Evolutionary conservation across 1,139 yeast genomes (phyloP), one percentile per base, ranked within the genome.

Genomic region (Blastobotrys serpentis): DNA sequence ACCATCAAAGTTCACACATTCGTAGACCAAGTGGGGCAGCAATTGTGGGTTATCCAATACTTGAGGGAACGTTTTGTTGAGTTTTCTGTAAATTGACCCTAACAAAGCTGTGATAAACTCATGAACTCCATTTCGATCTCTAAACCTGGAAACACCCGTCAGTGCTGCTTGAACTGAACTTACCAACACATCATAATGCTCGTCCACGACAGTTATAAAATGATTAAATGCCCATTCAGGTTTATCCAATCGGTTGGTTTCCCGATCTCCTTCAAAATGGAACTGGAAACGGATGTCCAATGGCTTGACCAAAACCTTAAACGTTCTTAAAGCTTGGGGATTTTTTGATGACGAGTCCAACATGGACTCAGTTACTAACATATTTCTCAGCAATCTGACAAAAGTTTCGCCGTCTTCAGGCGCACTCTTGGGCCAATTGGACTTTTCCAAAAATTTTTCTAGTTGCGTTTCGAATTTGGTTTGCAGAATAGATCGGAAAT

Each of bases 141-240:
- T 47, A 19, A 62, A 57, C 4, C 53, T 55, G n/a, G 65, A 60
- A 8, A 68, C 59, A 2, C 58, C 51, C 2, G 61, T 57, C 6
- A 64, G 55, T 2, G 68, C 57, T 1, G 60, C 52, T 50, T 68
- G 68, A 29, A 74, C 68, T 14, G 64, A 48, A n/a, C 67, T 65
- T 47, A 71, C 68, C 51, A 82, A 59, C 43, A 70, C 59, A 19
- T 67, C 57, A 34, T 69, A 50, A 56, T 78, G 72, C 43, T 77
- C 73, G 13, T 71, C 70, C 17, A 86, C 56, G 49, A 80, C 77
- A 14, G 75, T 74, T 50, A 76, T 73, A 17, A 79, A 64, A 57
- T 77, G 86, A 25, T 71, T 71, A 52, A 84, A 74, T n/a, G 84
- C 79, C 84, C 90, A 83, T 63, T 87, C 95, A 0, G 95, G 95